A percentile compares a stretch with the other conserved stretches of the same genome.
Conservation (phyloP, 208 protist genomes). For the Giardia muris region DNA sequence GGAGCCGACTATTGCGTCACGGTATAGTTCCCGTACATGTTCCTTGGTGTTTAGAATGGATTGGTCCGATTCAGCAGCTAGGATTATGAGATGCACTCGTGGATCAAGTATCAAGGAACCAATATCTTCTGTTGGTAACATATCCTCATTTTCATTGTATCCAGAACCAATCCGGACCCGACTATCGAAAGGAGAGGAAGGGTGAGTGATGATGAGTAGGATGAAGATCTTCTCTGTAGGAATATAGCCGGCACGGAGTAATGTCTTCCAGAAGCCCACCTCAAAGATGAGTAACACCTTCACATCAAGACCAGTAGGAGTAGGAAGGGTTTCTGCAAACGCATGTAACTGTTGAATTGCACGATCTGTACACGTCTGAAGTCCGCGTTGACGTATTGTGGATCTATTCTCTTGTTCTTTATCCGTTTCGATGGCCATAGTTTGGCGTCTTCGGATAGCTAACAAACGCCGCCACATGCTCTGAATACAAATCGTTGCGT, state of each 20-base stretch:
- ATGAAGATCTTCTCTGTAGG: background rate
- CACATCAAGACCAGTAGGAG: background rate
- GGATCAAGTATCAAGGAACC: background rate
- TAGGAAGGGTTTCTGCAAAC: too few species aligned
- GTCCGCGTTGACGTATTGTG: too few species aligned
- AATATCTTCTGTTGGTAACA: background rate
- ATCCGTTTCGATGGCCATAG: too few species aligned
- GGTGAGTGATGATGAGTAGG: background rate
- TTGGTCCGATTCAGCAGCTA: background rate
- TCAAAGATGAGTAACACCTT: background rate
- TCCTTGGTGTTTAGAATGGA: background rate
- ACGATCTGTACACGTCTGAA: too few species aligned
- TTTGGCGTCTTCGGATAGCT: too few species aligned
- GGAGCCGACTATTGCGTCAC: background rate
- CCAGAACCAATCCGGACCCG: background rate
- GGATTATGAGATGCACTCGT: background rate
- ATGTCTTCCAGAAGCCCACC: background rate
- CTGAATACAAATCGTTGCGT: background rate
- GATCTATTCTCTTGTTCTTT: too few species aligned
- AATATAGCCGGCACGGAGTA: background rate
- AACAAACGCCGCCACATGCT: background rate
- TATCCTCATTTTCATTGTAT: background rate
- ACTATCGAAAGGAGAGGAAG: background rate
- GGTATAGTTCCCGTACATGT: background rate
- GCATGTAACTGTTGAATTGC: too few species aligned